These are phyloP conservation scores for Tanacetum coccineum DNA, from an alignment of 129 eudicot species.

Conservation along the genomic window DNA sequence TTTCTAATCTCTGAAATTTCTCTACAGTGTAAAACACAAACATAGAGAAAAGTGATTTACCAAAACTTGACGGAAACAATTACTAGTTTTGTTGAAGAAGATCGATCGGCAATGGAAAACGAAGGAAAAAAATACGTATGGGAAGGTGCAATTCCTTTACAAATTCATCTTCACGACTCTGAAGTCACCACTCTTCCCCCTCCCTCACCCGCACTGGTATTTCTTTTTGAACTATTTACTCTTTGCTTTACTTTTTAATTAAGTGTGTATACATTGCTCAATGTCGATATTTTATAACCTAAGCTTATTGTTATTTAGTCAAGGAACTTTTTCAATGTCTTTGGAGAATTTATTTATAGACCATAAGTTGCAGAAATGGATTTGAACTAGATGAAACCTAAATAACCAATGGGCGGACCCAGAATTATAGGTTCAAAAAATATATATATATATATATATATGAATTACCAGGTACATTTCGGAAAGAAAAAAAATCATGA, in stretches of 20 bases:
- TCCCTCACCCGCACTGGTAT: conserved; percentile 87
- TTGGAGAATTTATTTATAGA: neutral
- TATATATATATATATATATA: too few species aligned
- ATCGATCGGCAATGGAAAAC: conserved; percentile 38
- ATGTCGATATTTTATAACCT: conserved; percentile 2
- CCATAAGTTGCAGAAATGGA: too few species aligned
- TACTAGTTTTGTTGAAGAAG: conserved; percentile 16
- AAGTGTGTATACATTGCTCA: conserved; percentile 1
- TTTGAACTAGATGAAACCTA: too few species aligned
- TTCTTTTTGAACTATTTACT: neutral
- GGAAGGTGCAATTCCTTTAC: conserved; percentile 91
- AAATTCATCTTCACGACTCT: conserved; percentile 92
- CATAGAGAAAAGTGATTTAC: neutral
- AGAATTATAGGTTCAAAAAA: too few species aligned
- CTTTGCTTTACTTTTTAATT: too few species aligned
- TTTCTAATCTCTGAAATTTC: too few species aligned
- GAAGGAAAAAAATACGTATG: conserved; percentile 75
- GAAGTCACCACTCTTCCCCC: conserved; percentile 97
- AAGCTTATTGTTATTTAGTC: neutral
- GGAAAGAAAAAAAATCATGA: too few species aligned
- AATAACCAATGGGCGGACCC: too few species aligned
- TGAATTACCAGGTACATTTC: too few species aligned
- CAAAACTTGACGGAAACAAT: conserved; percentile 23
- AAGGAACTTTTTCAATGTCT: neutral
- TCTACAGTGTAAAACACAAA: too few species aligned